Conservation (phyloP, 768 basidiomycete genomes). For the Leucocoprinus leucothites region DNA sequence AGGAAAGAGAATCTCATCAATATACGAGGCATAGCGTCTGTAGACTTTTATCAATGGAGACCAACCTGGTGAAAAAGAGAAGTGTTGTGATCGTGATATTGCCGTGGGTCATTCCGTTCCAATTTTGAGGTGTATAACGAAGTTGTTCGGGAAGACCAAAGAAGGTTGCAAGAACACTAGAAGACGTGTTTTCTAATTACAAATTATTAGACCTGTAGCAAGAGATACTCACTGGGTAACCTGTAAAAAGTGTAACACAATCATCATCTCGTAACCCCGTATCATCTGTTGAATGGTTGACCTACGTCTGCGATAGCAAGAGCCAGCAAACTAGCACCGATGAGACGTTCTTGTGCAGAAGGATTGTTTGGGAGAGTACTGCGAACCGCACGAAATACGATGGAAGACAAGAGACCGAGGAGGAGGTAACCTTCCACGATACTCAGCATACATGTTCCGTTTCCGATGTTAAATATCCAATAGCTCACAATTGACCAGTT, state of each 20-base stretch:
- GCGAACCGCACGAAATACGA: constrained; percentile 68
- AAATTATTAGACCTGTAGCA: not conserved
- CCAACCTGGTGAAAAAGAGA: constrained; percentile 56
- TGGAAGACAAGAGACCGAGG: constrained; percentile 50
- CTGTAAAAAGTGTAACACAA: constrained; percentile 26
- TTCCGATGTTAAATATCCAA: not conserved
- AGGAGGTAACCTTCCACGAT: constrained; percentile 13
- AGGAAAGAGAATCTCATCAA: not conserved
- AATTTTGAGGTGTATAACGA: constrained; percentile 44
- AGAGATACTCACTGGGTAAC: constrained; percentile 54
- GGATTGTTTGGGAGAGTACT: constrained; percentile 58
- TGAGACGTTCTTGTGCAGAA: constrained; percentile 63
- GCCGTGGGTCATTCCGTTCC: constrained; percentile 77
- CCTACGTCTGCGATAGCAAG: constrained; percentile 74
- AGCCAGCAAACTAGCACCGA: constrained; percentile 63
- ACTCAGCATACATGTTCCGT: no score
- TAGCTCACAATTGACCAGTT: constrained; percentile 49
- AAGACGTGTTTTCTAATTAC: constrained; percentile 12
- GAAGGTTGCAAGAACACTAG: constrained; percentile 57
- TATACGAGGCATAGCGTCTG: not conserved
- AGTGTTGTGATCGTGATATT: constrained; percentile 65
- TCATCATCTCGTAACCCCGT: not conserved
- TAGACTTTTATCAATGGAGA: not conserved
- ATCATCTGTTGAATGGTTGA: constrained; percentile 8
- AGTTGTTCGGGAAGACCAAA: constrained; percentile 55